A percentile compares a stretch with the other conserved stretches of the same genome.
phyloP scores from a whole-genome alignment of 23 red algal species.

The Gracilaria gracilis region DNA sequence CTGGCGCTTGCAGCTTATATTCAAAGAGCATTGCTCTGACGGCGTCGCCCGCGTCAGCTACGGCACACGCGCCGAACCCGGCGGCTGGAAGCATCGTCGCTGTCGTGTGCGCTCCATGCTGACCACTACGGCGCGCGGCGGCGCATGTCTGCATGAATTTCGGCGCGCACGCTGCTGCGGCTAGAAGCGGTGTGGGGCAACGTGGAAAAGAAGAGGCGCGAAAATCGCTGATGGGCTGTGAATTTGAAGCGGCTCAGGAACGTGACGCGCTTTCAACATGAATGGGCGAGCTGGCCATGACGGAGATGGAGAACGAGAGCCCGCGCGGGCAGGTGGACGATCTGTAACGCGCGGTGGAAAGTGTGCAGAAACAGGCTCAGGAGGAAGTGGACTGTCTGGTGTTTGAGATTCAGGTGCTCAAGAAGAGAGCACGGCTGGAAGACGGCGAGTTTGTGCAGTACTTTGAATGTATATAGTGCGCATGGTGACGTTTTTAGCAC shows the following conservation, averaged over 20 bases:
- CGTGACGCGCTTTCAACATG: neutral
- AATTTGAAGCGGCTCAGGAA: neutral
- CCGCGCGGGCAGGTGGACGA: conserved; percentile 9
- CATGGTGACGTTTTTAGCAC: neutral
- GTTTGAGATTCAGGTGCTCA: conserved; percentile 27
- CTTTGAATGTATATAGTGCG: neutral
- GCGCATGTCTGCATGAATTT: neutral
- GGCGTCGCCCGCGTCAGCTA: conserved; percentile 1
- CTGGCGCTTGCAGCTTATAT: no score
- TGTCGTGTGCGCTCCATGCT: neutral
- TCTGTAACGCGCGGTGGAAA: conserved; percentile 4
- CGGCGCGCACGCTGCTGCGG: neutral
- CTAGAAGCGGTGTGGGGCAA: neutral
- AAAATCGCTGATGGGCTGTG: neutral
- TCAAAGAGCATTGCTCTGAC: neutral
- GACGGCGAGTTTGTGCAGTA: neutral
- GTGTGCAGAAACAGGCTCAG: neutral
- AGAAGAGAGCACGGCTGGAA: neutral
- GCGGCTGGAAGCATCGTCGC: neutral
- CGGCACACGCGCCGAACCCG: neutral
- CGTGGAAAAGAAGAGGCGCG: neutral
- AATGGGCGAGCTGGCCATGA: conserved; percentile 31
- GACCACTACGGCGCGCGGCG: neutral
- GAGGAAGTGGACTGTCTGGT: conserved; percentile 11
- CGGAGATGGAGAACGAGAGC: conserved; percentile 27